Conservation (phyloP, 441 rosid genomes). For the Sinapis alba region DNA sequence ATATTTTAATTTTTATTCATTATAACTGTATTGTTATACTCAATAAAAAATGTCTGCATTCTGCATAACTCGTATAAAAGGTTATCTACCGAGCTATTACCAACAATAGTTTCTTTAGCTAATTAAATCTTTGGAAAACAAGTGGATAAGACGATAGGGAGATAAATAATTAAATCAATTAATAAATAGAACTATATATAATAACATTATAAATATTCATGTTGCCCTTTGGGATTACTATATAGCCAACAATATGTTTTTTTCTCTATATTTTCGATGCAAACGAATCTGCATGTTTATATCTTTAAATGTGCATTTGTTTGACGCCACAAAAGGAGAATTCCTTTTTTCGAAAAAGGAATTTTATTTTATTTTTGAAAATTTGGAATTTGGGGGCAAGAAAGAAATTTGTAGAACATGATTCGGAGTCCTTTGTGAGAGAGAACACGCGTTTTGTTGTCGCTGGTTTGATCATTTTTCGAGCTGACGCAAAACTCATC, state of each 20-base stretch:
- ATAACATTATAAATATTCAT: not conserved
- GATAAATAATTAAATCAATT: not conserved
- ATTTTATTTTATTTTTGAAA: not conserved
- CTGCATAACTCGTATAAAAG: too few relatives aligned
- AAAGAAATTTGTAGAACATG: not conserved
- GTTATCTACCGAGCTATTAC: too few relatives aligned
- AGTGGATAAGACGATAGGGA: not conserved
- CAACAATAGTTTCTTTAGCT: not conserved
- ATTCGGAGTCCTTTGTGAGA: not conserved
- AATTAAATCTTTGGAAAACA: not conserved
- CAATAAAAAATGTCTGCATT: not conserved
- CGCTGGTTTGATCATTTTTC: not conserved
- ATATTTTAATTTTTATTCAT: too few relatives aligned
- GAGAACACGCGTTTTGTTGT: not conserved
- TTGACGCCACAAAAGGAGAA: not conserved
- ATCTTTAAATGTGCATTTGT: not conserved
- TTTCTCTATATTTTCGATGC: constrained; percentile 1
- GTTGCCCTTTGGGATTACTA: constrained; percentile 27
- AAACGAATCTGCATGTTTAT: constrained; percentile 20
- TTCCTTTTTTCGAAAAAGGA: not conserved
- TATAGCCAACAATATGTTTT: constrained; percentile 22
- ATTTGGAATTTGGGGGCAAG: not conserved
- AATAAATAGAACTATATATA: not conserved
- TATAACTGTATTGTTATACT: not conserved
- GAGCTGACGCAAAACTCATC: not conserved